phyloP scores from a whole-genome alignment of 768 basidiomycete species.

The Tylopilus felleus region DNA sequence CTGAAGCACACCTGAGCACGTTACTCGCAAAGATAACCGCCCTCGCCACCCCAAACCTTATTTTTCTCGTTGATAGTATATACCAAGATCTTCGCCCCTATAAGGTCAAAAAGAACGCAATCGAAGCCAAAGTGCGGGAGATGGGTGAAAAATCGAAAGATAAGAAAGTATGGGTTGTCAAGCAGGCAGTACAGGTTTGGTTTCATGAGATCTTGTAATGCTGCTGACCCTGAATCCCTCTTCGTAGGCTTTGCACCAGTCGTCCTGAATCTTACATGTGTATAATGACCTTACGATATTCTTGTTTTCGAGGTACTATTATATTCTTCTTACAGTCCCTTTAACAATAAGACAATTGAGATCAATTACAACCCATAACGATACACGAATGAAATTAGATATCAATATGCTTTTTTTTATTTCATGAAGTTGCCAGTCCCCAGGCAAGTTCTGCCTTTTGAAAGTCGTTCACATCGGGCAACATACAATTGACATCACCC shows the following conservation, averaged over 20 bases:
- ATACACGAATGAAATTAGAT: not conserved
- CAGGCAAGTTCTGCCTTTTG: constrained; percentile 34
- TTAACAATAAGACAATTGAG: constrained; percentile 1
- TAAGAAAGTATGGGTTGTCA: constrained; percentile 73
- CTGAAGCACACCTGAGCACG: constrained; percentile 57
- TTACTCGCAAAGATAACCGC: constrained; percentile 62
- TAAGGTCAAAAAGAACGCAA: constrained; percentile 79
- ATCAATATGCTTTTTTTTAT: not conserved
- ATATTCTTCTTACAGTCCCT: constrained; percentile 5
- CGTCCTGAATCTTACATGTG: constrained; percentile 3
- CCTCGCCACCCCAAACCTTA: constrained; percentile 59
- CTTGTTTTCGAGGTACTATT: constrained; percentile 2
- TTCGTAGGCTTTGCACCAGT: constrained; percentile 10
- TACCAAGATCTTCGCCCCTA: constrained; percentile 65
- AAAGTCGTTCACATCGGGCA: constrained; percentile 26
- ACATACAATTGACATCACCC: constrained; percentile 38
- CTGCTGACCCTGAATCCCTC: not conserved
- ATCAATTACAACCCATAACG: not conserved
- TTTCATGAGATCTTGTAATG: not conserved
- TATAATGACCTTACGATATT: constrained; percentile 1
- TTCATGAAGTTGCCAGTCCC: constrained; percentile 35
- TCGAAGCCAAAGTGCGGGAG: constrained; percentile 78
- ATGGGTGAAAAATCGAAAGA: constrained; percentile 72
- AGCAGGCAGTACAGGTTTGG: constrained; percentile 24
- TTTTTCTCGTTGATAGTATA: constrained; percentile 68